Percentiles rank a stretch among this genome's conserved stretches.
phyloP scores from a whole-genome alignment of 2,329 filamentous ascomycete species.

The Orbilia oligospora region DNA sequence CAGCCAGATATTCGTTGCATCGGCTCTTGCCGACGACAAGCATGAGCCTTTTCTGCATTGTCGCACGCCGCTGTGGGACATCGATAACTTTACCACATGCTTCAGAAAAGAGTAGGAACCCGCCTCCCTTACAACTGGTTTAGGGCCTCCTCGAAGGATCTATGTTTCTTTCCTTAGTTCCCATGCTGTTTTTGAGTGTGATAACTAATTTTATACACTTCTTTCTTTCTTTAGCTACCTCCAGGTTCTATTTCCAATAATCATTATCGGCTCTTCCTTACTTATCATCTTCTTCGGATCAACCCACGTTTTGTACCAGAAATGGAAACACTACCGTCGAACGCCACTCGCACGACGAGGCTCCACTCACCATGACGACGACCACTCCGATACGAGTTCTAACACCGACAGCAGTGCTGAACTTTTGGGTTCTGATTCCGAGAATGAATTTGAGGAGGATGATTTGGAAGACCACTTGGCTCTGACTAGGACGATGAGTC shows the following conservation, averaged over 20 bases:
- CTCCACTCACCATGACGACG: constrained; percentile 23
- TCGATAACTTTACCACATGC: constrained; percentile 76
- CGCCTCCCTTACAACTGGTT: background rate
- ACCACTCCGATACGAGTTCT: constrained; percentile 39
- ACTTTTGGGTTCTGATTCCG: constrained; percentile 66
- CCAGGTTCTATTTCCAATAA: constrained; percentile 82
- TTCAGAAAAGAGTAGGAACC: constrained; percentile 67
- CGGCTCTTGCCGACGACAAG: constrained; percentile 54
- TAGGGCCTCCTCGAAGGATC: no score
- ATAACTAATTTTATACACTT: constrained; percentile 61
- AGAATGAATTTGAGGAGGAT: constrained; percentile 75
- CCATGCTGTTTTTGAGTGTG: background rate
- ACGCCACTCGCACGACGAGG: constrained; percentile 15
- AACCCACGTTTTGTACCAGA: constrained; percentile 52
- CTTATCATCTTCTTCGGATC: constrained; percentile 72
- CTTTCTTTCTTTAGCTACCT: constrained; percentile 75
- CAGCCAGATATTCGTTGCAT: constrained; percentile 54
- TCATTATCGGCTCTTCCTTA: constrained; percentile 79
- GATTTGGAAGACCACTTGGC: constrained; percentile 70
- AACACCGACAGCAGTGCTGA: constrained; percentile 62
- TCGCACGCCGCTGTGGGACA: constrained; percentile 70
- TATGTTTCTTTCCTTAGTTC: background rate
- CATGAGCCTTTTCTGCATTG: constrained; percentile 62
- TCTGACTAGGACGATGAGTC: constrained; percentile 72
- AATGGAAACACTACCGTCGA: constrained; percentile 49